These are phyloP conservation scores for Colletotrichum agaves DNA, from an alignment of 2,329 filamentous ascomycete species.

Conservation along the genomic window DNA sequence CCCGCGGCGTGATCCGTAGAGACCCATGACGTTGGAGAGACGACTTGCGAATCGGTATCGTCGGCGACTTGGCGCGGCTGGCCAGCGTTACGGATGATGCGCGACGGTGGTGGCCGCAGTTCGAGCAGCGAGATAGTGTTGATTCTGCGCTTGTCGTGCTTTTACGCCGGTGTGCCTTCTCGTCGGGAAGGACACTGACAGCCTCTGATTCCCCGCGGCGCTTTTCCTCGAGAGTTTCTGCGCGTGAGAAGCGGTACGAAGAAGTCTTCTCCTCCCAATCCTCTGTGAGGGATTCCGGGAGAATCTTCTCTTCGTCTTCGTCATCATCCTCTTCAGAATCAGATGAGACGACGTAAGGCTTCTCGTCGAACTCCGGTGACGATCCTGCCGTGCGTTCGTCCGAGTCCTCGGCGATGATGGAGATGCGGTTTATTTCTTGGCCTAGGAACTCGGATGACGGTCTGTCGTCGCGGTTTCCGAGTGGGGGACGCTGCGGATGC, in stretches of 20 bases:
- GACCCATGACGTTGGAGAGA: neutral
- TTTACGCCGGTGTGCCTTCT: neutral
- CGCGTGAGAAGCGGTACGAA: neutral
- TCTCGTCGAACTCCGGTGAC: conserved; percentile 3
- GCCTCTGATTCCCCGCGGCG: neutral
- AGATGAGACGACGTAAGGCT: neutral
- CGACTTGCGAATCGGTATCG: neutral
- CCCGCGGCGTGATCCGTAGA: neutral
- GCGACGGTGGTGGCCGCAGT: conserved; percentile 19
- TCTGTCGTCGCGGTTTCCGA: conserved; percentile 3
- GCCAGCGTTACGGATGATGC: conserved; percentile 10
- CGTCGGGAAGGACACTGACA: neutral
- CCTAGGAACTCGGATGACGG: conserved; percentile 29
- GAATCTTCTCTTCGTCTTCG: conserved; percentile 4
- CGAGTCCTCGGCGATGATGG: conserved; percentile 2
- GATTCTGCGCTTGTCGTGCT: conserved; percentile 12
- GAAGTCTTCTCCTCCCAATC: conserved; percentile 18
- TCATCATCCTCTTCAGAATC: conserved; percentile 17
- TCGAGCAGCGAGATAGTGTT: neutral
- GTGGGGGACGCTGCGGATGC: neutral
- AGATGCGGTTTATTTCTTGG: conserved; percentile 19
- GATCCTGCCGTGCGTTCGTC: neutral
- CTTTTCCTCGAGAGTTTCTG: conserved; percentile 3
- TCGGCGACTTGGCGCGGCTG: neutral
- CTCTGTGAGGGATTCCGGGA: conserved; percentile 13